Percentiles rank a stretch among this genome's conserved stretches.
Evolutionary conservation across 495 filamentous ascomycete species (phyloP).

Genomic region (Tuber magnatum): DNA sequence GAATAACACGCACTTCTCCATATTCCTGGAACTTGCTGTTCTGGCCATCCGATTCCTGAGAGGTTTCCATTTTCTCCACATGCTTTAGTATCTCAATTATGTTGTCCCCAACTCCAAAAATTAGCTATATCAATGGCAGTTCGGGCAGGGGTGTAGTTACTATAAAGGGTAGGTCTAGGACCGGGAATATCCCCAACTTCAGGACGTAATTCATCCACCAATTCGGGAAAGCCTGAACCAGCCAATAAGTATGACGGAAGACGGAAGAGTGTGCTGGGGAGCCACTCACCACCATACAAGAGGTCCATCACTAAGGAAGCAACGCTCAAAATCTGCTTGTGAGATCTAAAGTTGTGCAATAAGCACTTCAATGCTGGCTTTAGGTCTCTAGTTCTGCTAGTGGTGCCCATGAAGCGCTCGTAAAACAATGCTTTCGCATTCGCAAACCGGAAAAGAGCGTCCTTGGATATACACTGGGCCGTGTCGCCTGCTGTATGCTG

Average conservation of each 20-base stretch:
- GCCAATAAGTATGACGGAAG: background rate
- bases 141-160: slow-evolving; percentile 9
- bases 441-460: slow-evolving; percentile 43
- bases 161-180: slow-evolving; percentile 44
- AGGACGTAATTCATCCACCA: slow-evolving; percentile 44
- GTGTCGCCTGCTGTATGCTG: slow-evolving; percentile 21
- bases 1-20: slow-evolving; percentile 46
- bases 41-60: background rate
- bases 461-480: no score
- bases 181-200: slow-evolving; percentile 43
- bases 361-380: slow-evolving; percentile 33
- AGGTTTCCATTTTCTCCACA: no score
- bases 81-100: background rate
- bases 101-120: background rate
- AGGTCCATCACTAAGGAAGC: slow-evolving; percentile 32
- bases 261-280: background rate
- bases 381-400: slow-evolving; percentile 26
- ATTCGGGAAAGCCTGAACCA: slow-evolving; percentile 42
- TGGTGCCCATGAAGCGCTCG: slow-evolving; percentile 36
- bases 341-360: slow-evolving; percentile 45
- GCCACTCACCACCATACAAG: slow-evolving; percentile 32
- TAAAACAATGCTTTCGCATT: slow-evolving; percentile 45
- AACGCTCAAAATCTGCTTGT: slow-evolving; percentile 44
- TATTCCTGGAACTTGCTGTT: slow-evolving; percentile 37
- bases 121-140: background rate